These are phyloP conservation scores for Simplicillium aogashimaense DNA, from an alignment of 2,329 filamentous ascomycete genomes.

Conservation along the genomic window DNA sequence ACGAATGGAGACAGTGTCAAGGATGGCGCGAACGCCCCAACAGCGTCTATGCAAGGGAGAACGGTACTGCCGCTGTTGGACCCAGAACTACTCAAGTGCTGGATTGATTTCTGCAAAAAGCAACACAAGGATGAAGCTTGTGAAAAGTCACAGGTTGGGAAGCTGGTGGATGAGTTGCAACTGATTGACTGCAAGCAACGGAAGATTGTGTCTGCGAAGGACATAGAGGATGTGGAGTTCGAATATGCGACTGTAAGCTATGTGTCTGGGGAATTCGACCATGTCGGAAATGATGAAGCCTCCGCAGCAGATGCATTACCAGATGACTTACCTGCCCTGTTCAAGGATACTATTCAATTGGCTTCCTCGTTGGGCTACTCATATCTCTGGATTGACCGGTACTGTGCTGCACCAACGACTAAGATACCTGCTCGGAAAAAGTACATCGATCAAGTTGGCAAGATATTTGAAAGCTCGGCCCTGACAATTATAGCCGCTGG, in stretches of 20 bases:
- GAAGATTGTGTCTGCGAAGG: slow-evolving; percentile 18
- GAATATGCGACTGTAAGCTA: slow-evolving; percentile 27
- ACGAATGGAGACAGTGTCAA: background rate
- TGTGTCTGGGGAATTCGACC: slow-evolving; percentile 8
- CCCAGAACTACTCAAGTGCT: slow-evolving; percentile 17
- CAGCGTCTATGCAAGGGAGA: slow-evolving; percentile 17
- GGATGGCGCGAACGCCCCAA: background rate
- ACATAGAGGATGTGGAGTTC: slow-evolving; percentile 12
- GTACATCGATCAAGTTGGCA: slow-evolving; percentile 20
- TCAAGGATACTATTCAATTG: slow-evolving; percentile 22
- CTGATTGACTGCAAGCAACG: slow-evolving; percentile 21
- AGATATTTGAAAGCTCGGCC: slow-evolving; percentile 21
- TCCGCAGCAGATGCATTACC: slow-evolving; percentile 12
- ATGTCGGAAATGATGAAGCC: slow-evolving; percentile 5
- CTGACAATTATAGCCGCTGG: slow-evolving; percentile 25
- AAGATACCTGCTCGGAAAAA: slow-evolving; percentile 13
- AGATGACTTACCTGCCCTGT: slow-evolving; percentile 15
- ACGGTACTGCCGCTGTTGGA: slow-evolving; percentile 19
- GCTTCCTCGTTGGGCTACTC: slow-evolving; percentile 20
- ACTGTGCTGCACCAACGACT: slow-evolving; percentile 20
- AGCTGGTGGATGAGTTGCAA: slow-evolving; percentile 16
- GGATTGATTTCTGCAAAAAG: slow-evolving; percentile 23
- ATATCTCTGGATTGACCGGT: slow-evolving; percentile 27
- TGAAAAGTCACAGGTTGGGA: slow-evolving; percentile 3
- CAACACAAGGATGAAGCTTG: slow-evolving; percentile 17